These are phyloP conservation scores for Delitschia confertaspora DNA, from an alignment of 495 filamentous ascomycete species.

Conservation along the genomic window DNA sequence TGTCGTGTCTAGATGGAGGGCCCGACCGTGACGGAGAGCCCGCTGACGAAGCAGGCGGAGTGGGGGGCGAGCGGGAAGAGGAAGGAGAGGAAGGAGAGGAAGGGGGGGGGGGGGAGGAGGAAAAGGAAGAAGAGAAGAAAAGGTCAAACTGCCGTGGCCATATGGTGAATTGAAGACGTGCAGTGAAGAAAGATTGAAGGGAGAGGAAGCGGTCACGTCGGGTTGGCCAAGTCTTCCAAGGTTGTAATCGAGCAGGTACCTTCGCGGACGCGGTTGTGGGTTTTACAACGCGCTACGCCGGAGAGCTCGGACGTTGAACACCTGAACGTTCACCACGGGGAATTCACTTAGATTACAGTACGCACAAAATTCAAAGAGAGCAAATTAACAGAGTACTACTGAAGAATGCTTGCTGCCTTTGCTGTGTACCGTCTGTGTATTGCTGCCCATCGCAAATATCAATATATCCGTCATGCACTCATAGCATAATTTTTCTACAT, in stretches of 20 bases:
- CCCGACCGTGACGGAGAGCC: conserved; percentile 8
- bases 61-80: neutral
- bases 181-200: too few relatives aligned
- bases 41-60: conserved; percentile 3
- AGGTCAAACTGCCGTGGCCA: conserved; percentile 10
- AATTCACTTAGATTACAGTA: neutral
- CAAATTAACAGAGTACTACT: neutral
- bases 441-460: too few relatives aligned
- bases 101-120: conserved; percentile 6
- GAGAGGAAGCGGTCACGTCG: conserved; percentile 22
- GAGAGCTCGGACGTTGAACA: conserved; percentile 8
- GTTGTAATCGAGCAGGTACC: conserved; percentile 2
- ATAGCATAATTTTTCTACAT: too few relatives aligned
- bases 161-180: conserved; percentile 23
- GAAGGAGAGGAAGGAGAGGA: conserved; percentile 3
- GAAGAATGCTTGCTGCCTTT: neutral
- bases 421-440: too few relatives aligned
- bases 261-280: conserved; percentile 20
- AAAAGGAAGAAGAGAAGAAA: conserved; percentile 10
- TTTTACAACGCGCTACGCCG: conserved; percentile 10
- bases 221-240: conserved; percentile 7
- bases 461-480: too few relatives aligned
- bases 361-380: neutral
- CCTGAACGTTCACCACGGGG: too few relatives aligned
- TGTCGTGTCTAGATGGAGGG: conserved; percentile 13